These are phyloP conservation scores for Fragaria iinumae DNA, from an alignment of 306 rosid species.

Conservation along the genomic window DNA sequence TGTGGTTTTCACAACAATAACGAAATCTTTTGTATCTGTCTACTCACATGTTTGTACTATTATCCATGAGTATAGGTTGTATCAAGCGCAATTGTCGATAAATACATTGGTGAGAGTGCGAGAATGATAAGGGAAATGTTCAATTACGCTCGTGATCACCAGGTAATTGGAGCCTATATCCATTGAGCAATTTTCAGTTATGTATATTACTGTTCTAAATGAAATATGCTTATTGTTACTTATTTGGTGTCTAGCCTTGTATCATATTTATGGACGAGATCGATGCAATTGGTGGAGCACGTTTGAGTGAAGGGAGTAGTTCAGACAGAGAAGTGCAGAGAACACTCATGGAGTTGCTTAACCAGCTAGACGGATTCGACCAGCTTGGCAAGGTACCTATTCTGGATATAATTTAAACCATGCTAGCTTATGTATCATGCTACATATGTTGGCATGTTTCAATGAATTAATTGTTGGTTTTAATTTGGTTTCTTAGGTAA, in stretches of 20 bases:
- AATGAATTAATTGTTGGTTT: conserved; percentile 1
- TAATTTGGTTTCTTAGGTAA: conserved; percentile 50
- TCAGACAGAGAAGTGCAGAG: conserved; percentile 97
- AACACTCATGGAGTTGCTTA: conserved; percentile 90
- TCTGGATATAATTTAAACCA: neutral
- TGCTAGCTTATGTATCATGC: neutral
- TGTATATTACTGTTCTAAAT: neutral
- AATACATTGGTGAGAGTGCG: conserved; percentile 97
- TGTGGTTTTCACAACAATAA: neutral
- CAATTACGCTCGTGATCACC: conserved; percentile 98
- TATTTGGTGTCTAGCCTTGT: conserved; percentile 65
- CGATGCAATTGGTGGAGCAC: conserved; percentile 98
- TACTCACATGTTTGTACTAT: neutral
- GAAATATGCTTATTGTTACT: conserved; percentile 7
- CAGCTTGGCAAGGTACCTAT: conserved; percentile 93
- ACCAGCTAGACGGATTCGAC: conserved; percentile 98
- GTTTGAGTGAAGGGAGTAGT: conserved; percentile 94
- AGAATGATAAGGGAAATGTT: conserved; percentile 94
- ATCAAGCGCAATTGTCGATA: conserved; percentile 92
- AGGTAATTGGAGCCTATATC: conserved; percentile 44
- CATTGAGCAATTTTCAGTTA: neutral
- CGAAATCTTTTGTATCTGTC: neutral
- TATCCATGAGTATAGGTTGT: conserved; percentile 58
- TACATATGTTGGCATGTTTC: neutral
- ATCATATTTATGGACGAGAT: conserved; percentile 99